These are phyloP conservation scores for Phytophthora sp. DNA, from an alignment of 352 stramenopile genomes.

Conservation along the genomic window DNA sequence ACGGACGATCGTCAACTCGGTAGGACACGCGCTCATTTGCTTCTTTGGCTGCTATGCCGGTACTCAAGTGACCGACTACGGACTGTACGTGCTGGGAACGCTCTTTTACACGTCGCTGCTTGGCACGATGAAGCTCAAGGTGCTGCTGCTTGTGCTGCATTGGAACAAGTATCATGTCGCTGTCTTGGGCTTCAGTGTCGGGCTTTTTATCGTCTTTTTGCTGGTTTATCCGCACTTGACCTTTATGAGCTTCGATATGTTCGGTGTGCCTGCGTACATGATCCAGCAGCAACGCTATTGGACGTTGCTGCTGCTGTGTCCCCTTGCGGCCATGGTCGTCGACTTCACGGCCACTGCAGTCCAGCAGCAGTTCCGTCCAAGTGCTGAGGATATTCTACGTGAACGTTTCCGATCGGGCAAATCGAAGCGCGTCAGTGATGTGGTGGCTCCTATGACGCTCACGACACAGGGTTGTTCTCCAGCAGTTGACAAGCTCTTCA, in stretches of 20 bases:
- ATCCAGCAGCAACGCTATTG: conserved; percentile 55
- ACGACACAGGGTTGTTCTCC: background rate
- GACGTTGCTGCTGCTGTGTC: conserved; percentile 59
- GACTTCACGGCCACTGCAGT: conserved; percentile 48
- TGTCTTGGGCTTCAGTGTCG: conserved; percentile 59
- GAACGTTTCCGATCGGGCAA: conserved; percentile 42
- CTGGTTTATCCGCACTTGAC: conserved; percentile 65
- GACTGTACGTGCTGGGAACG: conserved; percentile 60
- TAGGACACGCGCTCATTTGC: conserved; percentile 60
- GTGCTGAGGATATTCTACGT: conserved; percentile 66
- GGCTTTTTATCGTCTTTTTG: conserved; percentile 74
- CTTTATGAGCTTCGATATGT: conserved; percentile 78
- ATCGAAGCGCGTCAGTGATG: conserved; percentile 26
- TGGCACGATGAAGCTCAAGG: conserved; percentile 75
- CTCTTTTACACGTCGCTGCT: conserved; percentile 74
- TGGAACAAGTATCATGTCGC: conserved; percentile 70
- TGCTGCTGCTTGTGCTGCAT: conserved; percentile 62
- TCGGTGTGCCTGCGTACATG: conserved; percentile 54
- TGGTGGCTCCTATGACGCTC: conserved; percentile 21
- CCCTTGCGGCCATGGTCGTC: conserved; percentile 48
- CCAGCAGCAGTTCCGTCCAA: conserved; percentile 61
- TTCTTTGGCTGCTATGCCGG: conserved; percentile 60
- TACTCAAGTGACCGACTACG: conserved; percentile 28
- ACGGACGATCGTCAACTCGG: conserved; percentile 56
- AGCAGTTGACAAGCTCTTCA: conserved; percentile 33